Conservation (phyloP, 2,329 filamentous ascomycete genomes). For the Aspergillus calidoustus region DNA sequence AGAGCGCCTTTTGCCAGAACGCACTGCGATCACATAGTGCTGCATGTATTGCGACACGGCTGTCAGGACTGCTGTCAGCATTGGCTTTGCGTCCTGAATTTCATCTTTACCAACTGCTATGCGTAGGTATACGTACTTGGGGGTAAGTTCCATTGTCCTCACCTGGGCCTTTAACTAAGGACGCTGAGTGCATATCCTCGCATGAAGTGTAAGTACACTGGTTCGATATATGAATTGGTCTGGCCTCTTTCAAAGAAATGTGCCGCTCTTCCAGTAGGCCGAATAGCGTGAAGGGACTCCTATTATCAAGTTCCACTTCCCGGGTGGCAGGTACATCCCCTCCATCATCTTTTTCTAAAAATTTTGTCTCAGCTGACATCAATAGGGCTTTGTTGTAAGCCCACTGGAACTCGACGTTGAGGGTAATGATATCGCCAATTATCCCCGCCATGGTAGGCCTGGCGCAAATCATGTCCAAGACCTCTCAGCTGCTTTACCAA, state of each 20-base stretch:
- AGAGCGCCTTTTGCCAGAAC: slow-evolving; percentile 38
- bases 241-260: slow-evolving; percentile 32
- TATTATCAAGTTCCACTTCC: slow-evolving; percentile 31
- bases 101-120: slow-evolving; percentile 22
- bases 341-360: too few relatives aligned
- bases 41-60: slow-evolving; percentile 44
- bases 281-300: slow-evolving; percentile 35
- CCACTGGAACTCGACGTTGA: slow-evolving; percentile 26
- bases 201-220: slow-evolving; percentile 25
- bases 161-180: background rate
- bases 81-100: slow-evolving; percentile 36
- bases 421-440: slow-evolving; percentile 30
- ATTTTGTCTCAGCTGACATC: background rate
- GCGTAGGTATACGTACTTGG: slow-evolving; percentile 29
- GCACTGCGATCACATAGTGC: slow-evolving; percentile 41
- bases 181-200: slow-evolving; percentile 26
- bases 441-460: slow-evolving; percentile 34
- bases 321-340: slow-evolving; percentile 22
- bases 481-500: slow-evolving; percentile 34
- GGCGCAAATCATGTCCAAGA: slow-evolving; percentile 32
- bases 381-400: slow-evolving; percentile 9
- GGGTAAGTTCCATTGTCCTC: slow-evolving; percentile 23
- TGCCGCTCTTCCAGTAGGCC: slow-evolving; percentile 35
- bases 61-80: slow-evolving; percentile 38
- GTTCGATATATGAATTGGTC: background rate